Percentiles rank a stretch among this genome's conserved stretches.
Evolutionary conservation across 2,329 filamentous ascomycete species (phyloP).

Genomic region (Talaromyces pinophilus): DNA sequence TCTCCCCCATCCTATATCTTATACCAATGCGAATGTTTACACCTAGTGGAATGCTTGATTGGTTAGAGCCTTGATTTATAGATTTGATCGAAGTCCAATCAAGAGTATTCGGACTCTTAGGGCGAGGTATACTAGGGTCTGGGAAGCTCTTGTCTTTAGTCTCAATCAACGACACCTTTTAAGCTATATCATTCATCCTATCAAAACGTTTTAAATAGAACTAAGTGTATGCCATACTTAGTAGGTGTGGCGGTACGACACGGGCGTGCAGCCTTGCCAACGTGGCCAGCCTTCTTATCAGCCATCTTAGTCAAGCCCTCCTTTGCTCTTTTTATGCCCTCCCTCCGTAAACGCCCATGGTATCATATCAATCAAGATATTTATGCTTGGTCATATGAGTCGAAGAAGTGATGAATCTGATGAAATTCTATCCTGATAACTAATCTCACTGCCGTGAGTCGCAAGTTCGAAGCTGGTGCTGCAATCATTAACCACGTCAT

Average conservation of each 20-base stretch:
- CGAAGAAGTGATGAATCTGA: neutral
- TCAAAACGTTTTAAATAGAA: neutral
- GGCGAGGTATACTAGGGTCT: too few relatives aligned
- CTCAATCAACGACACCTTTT: neutral
- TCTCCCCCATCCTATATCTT: too few relatives aligned
- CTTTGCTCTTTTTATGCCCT: neutral
- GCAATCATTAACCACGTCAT: neutral
- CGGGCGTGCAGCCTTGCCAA: neutral
- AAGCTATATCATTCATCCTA: neutral
- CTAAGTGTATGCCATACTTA: neutral
- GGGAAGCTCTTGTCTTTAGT: neutral
- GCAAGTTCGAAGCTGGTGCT: neutral
- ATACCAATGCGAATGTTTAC: too few relatives aligned
- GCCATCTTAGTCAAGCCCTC: neutral
- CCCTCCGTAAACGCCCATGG: neutral
- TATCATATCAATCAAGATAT: neutral
- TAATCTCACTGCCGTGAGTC: neutral
- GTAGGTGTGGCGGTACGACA: neutral
- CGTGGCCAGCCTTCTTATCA: neutral
- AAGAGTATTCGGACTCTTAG: too few relatives aligned
- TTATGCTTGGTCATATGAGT: neutral
- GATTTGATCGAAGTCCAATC: too few relatives aligned
- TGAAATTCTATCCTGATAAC: neutral
- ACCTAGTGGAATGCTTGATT: too few relatives aligned
- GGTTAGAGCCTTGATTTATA: too few relatives aligned